Percentiles rank a stretch among this genome's conserved stretches.
Conservation (phyloP, 257 asterid genomes). For the Craterostigma plantagineum region DNA sequence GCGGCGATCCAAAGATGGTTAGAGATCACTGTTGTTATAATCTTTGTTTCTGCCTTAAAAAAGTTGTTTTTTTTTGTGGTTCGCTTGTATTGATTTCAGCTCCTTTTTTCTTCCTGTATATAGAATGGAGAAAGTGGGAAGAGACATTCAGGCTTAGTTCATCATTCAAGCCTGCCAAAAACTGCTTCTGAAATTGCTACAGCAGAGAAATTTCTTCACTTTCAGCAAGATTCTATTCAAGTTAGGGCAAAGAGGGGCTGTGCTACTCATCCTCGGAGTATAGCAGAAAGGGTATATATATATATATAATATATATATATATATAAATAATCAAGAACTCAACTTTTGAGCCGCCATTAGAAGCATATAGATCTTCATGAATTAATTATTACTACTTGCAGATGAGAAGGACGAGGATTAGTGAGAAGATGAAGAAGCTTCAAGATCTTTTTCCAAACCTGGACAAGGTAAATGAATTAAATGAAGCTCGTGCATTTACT, state of each 20-base stretch:
- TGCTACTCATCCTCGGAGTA: constrained; percentile 91
- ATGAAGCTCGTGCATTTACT: background rate
- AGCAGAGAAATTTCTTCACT: constrained; percentile 41
- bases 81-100: too few species aligned
- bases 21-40: too few species aligned
- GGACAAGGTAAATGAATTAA: constrained; percentile 94
- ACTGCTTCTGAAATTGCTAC: constrained; percentile 36
- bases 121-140: constrained; percentile 38
- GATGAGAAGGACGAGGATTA: constrained; percentile 64
- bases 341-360: background rate
- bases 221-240: constrained; percentile 44
- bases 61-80: background rate
- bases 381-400: constrained; percentile 10
- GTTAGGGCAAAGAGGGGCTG: constrained; percentile 77
- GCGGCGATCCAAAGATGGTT: constrained; percentile 42
- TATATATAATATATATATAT: too few species aligned
- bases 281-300: constrained; percentile 97
- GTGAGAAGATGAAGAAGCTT: constrained; percentile 76
- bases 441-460: constrained; percentile 75
- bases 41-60: constrained; percentile 15
- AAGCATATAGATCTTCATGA: background rate
- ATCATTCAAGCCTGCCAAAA: constrained; percentile 76
- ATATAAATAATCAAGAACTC: background rate
- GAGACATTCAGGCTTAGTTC: constrained; percentile 25
- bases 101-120: too few species aligned